Conservation (phyloP, 2,329 filamentous ascomycete species). For the Colletotrichum graminicola region DNA sequence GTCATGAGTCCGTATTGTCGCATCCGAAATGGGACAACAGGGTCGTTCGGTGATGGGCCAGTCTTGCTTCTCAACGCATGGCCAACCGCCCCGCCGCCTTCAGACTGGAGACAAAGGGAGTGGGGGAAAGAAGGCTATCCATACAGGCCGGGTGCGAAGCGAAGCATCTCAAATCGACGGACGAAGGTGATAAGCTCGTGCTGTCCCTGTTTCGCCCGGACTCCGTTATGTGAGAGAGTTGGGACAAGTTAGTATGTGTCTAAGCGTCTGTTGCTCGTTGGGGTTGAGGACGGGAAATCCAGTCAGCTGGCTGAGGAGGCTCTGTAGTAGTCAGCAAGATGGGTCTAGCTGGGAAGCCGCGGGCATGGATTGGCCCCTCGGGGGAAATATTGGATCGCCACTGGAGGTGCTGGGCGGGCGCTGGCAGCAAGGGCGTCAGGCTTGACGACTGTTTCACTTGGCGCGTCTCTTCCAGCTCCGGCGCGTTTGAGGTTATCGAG, state of each 20-base stretch:
- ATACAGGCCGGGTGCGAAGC: constrained; percentile 28
- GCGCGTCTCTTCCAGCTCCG: constrained; percentile 16
- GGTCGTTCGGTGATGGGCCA: neutral
- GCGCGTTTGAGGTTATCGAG: constrained; percentile 38
- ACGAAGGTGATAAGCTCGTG: constrained; percentile 35
- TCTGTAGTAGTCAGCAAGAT: neutral
- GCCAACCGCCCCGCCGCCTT: neutral
- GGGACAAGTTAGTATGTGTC: constrained; percentile 40
- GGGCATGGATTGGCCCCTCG: neutral
- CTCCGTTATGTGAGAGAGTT: constrained; percentile 40
- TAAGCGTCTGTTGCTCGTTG: constrained; percentile 22
- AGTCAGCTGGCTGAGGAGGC: neutral
- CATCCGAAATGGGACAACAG: constrained; percentile 26
- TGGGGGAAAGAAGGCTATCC: neutral
- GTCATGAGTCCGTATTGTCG: constrained; percentile 15
- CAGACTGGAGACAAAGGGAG: constrained; percentile 14
- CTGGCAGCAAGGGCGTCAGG: neutral
- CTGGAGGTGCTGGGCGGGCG: neutral
- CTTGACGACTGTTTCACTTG: constrained; percentile 34
- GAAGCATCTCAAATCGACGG: constrained; percentile 35
- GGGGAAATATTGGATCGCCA: neutral
- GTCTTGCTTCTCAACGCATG: neutral
- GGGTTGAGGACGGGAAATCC: neutral
- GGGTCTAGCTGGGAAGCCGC: neutral
- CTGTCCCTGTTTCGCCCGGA: constrained; percentile 40